Percentiles rank a stretch among this genome's conserved stretches.
Conservation (phyloP, 73 alveolate species). For the Paramecium pentaurelia region DNA sequence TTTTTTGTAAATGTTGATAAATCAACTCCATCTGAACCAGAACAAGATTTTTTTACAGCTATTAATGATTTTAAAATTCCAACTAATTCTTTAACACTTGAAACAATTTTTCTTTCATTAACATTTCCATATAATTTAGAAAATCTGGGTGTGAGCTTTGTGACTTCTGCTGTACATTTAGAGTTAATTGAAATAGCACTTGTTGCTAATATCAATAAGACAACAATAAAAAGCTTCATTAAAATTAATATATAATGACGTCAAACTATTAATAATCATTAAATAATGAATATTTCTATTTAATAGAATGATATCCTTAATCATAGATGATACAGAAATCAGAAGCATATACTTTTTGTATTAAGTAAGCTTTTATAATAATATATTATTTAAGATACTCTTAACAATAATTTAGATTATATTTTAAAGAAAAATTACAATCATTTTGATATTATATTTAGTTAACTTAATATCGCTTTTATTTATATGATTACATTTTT, state of each 20-base stretch:
- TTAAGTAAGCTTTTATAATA: no score
- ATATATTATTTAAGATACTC: no score
- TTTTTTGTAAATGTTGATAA: not conserved
- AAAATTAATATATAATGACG: slow-evolving; percentile 9
- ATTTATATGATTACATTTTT: no score
- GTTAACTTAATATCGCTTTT: no score
- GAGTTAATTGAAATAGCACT: not conserved
- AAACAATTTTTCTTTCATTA: not conserved
- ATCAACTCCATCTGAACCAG: not conserved
- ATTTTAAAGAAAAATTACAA: no score
- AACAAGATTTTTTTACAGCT: not conserved
- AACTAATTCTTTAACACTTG: not conserved
- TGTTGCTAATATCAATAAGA: not conserved
- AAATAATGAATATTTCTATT: not conserved
- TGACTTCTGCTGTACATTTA: not conserved
- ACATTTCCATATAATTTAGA: not conserved
- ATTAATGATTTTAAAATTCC: not conserved
- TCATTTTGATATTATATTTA: no score
- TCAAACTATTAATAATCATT: not conserved
- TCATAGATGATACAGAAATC: not conserved
- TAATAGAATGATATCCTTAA: not conserved
- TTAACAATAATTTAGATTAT: no score
- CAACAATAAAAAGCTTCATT: not conserved
- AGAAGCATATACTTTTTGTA: not conserved
- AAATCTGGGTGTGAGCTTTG: not conserved